A percentile compares a stretch with the other conserved stretches of the same genome.
Conservation (phyloP, 768 basidiomycete genomes). For the Calocybe gangraenosa region DNA sequence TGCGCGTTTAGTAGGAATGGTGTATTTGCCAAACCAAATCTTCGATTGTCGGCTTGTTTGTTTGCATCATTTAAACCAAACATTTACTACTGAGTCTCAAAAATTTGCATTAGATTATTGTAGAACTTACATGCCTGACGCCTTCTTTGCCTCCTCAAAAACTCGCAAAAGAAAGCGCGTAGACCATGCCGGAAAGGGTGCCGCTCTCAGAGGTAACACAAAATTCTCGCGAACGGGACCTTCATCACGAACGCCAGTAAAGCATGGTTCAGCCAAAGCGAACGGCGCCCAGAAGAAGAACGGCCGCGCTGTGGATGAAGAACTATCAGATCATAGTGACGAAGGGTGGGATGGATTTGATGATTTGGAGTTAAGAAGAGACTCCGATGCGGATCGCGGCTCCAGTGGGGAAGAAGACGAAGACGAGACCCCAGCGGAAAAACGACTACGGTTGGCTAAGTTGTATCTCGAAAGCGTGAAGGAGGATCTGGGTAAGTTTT, state of each 20-base stretch:
- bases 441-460: slow-evolving; percentile 86
- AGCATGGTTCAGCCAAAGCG: slow-evolving; percentile 20
- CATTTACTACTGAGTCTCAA: too few species aligned
- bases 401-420: slow-evolving; percentile 81
- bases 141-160: slow-evolving; percentile 70
- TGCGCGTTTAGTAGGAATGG: too few species aligned
- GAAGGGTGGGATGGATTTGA: slow-evolving; percentile 55
- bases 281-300: slow-evolving; percentile 25
- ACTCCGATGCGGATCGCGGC: slow-evolving; percentile 41
- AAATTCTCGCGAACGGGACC: slow-evolving; percentile 26
- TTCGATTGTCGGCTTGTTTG: too few species aligned
- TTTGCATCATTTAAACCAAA: too few species aligned
- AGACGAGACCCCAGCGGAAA: slow-evolving; percentile 89
- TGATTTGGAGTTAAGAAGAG: slow-evolving; percentile 66
- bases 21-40: too few species aligned
- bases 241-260: slow-evolving; percentile 16
- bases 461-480: slow-evolving; percentile 86
- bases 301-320: slow-evolving; percentile 46
- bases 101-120: too few species aligned
- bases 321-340: slow-evolving; percentile 62
- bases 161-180: slow-evolving; percentile 60
- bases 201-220: slow-evolving; percentile 17
- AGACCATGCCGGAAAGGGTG: slow-evolving; percentile 24
- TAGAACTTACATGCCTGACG: slow-evolving; percentile 76
- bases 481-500: slow-evolving; percentile 59